These are phyloP conservation scores for Fusarium anthophilum DNA, from an alignment of 2,329 filamentous ascomycete species.

Conservation along the genomic window DNA sequence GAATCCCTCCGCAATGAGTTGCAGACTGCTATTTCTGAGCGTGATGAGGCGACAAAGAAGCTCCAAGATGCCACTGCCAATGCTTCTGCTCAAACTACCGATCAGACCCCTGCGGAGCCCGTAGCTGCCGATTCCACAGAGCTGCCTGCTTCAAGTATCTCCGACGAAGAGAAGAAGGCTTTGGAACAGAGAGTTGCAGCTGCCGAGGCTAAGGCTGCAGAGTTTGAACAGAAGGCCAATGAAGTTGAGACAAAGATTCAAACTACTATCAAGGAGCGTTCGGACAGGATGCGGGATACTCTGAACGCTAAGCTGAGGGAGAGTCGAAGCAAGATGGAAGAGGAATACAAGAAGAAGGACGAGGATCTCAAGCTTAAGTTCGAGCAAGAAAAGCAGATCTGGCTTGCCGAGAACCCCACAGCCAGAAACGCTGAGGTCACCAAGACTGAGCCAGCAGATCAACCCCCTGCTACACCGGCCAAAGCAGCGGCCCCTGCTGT, in stretches of 20 bases:
- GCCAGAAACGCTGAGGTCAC: constrained; percentile 37
- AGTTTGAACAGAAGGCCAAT: constrained; percentile 70
- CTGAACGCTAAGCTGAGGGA: constrained; percentile 78
- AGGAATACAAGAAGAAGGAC: constrained; percentile 64
- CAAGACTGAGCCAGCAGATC: constrained; percentile 23
- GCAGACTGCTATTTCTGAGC: constrained; percentile 67
- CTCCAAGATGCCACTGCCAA: constrained; percentile 46
- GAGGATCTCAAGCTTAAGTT: constrained; percentile 64
- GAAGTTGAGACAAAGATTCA: constrained; percentile 72
- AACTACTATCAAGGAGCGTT: constrained; percentile 69
- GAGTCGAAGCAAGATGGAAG: constrained; percentile 62
- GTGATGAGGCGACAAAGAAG: constrained; percentile 66
- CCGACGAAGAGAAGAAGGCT: constrained; percentile 67
- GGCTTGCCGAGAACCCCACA: constrained; percentile 62
- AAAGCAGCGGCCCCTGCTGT: constrained; percentile 49
- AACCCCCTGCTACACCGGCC: constrained; percentile 50
- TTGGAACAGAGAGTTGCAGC: constrained; percentile 70
- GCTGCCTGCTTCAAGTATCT: constrained; percentile 43
- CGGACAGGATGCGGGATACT: constrained; percentile 74
- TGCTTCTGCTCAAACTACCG: constrained; percentile 45
- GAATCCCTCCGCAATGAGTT: constrained; percentile 66
- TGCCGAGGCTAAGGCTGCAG: constrained; percentile 69
- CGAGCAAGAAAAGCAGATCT: constrained; percentile 71
- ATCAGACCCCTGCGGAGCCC: constrained; percentile 26
- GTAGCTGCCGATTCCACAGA: constrained; percentile 27